A percentile compares a stretch with the other conserved stretches of the same genome.
Evolutionary conservation across 2,329 filamentous ascomycete genomes (phyloP).

Genomic region (Cladosporium sp.): DNA sequence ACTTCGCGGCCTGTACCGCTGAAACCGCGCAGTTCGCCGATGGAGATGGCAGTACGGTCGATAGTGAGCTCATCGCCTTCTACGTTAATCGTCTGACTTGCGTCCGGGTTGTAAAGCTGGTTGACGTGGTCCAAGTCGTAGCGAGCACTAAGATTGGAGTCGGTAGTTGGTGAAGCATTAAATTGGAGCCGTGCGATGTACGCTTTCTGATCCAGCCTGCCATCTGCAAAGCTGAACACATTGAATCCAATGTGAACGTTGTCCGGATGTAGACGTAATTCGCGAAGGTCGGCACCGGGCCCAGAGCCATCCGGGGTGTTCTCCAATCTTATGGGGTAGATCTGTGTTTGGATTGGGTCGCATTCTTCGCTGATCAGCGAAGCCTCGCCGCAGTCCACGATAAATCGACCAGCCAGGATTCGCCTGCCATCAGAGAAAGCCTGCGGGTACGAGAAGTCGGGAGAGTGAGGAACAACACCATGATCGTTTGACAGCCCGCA

Average conservation of each 20-base stretch:
- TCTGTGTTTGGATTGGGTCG: conserved; percentile 31
- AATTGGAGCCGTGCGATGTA: conserved; percentile 39
- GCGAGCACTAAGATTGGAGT: conserved; percentile 23
- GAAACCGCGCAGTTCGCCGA: conserved; percentile 44
- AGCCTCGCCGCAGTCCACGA: conserved; percentile 34
- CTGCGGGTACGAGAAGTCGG: conserved; percentile 38
- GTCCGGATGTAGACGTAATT: conserved; percentile 43
- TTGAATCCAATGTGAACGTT: conserved; percentile 40
- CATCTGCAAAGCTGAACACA: conserved; percentile 27
- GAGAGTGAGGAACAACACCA: conserved; percentile 7
- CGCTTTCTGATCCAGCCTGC: conserved; percentile 23
- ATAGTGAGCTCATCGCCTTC: conserved; percentile 27
- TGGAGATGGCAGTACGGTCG: conserved; percentile 28
- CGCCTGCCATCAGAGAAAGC: conserved; percentile 36
- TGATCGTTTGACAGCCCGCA: conserved; percentile 35
- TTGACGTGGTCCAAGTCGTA: conserved; percentile 40
- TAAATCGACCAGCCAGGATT: conserved; percentile 27
- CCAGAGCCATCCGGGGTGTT: conserved; percentile 27
- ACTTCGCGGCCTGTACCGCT: conserved; percentile 38
- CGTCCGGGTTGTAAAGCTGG: conserved; percentile 27
- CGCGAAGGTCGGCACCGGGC: conserved; percentile 33
- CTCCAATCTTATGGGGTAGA: conserved; percentile 40
- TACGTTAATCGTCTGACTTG: conserved; percentile 17
- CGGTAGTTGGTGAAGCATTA: conserved; percentile 31
- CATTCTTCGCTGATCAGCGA: conserved; percentile 33